Conservation (phyloP, 768 basidiomycete species). For the Panaeolus papilionaceus region DNA sequence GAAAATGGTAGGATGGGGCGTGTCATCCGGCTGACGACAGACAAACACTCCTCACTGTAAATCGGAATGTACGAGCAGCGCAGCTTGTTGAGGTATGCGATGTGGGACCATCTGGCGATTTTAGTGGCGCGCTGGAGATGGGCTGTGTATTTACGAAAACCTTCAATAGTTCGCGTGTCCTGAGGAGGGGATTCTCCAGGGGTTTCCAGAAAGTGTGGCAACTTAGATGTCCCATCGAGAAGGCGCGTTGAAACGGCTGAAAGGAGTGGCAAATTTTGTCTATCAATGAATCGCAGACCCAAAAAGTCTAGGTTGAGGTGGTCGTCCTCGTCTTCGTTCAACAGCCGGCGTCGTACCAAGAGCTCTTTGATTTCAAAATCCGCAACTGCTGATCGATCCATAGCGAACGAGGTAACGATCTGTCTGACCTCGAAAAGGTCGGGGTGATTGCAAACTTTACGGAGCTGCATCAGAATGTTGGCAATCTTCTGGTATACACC, state of each 20-base stretch:
- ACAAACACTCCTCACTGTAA: conserved; percentile 54
- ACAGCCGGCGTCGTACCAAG: conserved; percentile 76
- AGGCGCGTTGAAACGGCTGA: conserved; percentile 57
- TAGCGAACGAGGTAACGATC: conserved; percentile 77
- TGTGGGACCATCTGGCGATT: conserved; percentile 70
- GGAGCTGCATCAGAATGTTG: conserved; percentile 97
- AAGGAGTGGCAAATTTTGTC: conserved; percentile 58
- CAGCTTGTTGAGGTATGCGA: conserved; percentile 74
- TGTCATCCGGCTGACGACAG: conserved; percentile 42
- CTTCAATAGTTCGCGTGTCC: conserved; percentile 77
- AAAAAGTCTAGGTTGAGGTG: conserved; percentile 65
- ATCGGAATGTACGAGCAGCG: conserved; percentile 64
- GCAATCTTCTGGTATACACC: conserved; percentile 90
- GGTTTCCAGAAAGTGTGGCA: conserved; percentile 59
- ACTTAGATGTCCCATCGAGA: conserved; percentile 62
- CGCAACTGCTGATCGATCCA: conserved; percentile 75
- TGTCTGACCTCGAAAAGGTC: conserved; percentile 92
- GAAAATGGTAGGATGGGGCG: conserved; percentile 59
- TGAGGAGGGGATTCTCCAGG: conserved; percentile 71
- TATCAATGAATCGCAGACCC: conserved; percentile 65
- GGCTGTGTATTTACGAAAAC: conserved; percentile 63
- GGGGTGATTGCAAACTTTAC: conserved; percentile 96
- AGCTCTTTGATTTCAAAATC: conserved; percentile 90
- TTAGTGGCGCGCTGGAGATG: conserved; percentile 55
- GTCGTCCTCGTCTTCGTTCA: conserved; percentile 57